Evolutionary conservation across 768 basidiomycete genomes (phyloP).

Genomic region (Xerocomellus chrysenteron): DNA sequence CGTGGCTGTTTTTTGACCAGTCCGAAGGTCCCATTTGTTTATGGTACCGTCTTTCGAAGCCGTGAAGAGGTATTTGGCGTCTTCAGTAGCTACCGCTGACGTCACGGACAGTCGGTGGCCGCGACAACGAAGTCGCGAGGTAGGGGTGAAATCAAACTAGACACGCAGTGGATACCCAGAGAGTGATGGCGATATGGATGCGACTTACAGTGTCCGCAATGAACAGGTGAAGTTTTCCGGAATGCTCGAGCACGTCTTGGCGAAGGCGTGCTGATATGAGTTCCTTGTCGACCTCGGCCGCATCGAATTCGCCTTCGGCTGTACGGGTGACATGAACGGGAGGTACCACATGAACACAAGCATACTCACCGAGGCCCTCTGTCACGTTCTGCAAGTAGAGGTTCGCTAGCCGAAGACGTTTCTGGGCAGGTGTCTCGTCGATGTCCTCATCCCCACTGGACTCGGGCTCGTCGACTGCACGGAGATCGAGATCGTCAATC

Average conservation of each 20-base stretch:
- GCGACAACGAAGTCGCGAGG: conserved; percentile 55
- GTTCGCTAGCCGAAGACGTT: conserved; percentile 86
- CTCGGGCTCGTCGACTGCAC: conserved; percentile 52
- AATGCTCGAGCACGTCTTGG: conserved; percentile 87
- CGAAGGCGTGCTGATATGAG: conserved; percentile 87
- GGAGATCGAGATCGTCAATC: conserved; percentile 76
- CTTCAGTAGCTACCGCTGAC: conserved; percentile 72
- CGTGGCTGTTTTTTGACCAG: conserved; percentile 56
- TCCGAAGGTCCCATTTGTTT: conserved; percentile 76
- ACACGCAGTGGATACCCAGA: background rate
- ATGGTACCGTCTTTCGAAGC: conserved; percentile 90
- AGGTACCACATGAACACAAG: background rate
- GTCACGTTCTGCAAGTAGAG: conserved; percentile 86
- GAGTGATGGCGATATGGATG: background rate
- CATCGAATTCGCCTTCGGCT: conserved; percentile 91
- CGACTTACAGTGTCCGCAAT: conserved; percentile 67
- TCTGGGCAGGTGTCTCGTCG: conserved; percentile 90
- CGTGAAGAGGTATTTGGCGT: conserved; percentile 76
- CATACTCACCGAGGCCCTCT: conserved; percentile 59
- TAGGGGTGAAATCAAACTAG: conserved; percentile 55
- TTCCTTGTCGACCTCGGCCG: conserved; percentile 93
- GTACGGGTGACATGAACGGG: background rate
- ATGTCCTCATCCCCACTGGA: conserved; percentile 82
- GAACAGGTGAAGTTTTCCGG: conserved; percentile 83
- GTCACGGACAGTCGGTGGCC: conserved; percentile 83